Base-by-base conservation (phyloP, 768 basidiomycete genomes). In the Neoboletus magnificus region DNA sequence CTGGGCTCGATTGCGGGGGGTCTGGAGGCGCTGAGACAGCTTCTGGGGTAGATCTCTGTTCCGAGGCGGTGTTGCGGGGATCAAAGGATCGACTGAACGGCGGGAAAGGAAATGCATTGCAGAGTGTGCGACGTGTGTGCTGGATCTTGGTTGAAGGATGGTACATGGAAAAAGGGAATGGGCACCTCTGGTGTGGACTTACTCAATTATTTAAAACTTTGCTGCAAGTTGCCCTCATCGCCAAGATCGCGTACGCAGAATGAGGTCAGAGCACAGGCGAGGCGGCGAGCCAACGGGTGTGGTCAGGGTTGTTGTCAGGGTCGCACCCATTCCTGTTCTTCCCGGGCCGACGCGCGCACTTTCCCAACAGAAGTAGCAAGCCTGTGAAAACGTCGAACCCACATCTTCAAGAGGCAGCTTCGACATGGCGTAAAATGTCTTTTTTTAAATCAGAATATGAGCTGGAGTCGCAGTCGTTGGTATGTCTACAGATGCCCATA, bases 51-150 rank as follows among this genome's bases (percentile, higher is more conserved):
- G 50, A 20, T 47, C 30, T 48, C 32, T 48, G 18, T 61, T 55
- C 37, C 33, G 59, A 44, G 44, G 42, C 3, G 37, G 29, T 1
- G 55, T 8, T 11, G 41, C 11, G 20, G 44, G 29, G 16, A 41
- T 49, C 27, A 59, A 25, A 39, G 69, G 69, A 42, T 71, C 69
- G 39, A 62, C 58, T 41, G 61, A 57, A 30, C 69, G 69, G 46
- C 71, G 64, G 32, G 64, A 61, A 60, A 71, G 64, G 60, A 72
- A 71, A 15, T 52, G 58, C 69, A 71, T 70, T 50, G 45, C 32
- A 16, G 43, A 12, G 32, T 52, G 45, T 37, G 55, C 12, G 37
- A 15, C n/a, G n/a, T 29, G 44, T 20, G 46, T 18, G n/a, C 36
- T 18, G 52, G 7, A 23, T 23, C 25, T 52, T 36, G 52, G 55